Base-by-base conservation (phyloP, 139 green algal genomes). In the Tetraselmis striata region DNA sequence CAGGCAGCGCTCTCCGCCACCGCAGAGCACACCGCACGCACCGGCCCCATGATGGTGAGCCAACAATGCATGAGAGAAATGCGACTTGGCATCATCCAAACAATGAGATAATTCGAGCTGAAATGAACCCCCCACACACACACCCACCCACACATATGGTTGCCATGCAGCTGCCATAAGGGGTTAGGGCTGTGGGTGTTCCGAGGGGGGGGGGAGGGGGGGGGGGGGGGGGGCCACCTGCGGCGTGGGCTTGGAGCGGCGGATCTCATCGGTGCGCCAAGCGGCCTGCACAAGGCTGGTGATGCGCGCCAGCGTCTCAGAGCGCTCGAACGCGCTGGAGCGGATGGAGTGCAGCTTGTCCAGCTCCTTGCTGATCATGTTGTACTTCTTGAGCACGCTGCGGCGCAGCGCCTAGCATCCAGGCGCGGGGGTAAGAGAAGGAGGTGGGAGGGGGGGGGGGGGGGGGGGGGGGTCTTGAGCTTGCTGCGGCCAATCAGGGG, bases 241-340 rank as follows among this genome's bases (percentile, higher is more conserved):
- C 11, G 96, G 96, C 0, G 92, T 96, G 31, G 96, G 96, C 85
- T 95, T 94, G 79, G 86, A 85, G 29, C 96, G 83, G 25, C 96
- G 87, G 84, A 99, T 98, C 90, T 99, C 96, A 83, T 98, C 96
- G 1, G 96, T 99, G 59, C 95, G 86, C 96, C 96, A 99, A 2
- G 94, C 91, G 0, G 89, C 90, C 88, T 97, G 90, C 30, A 98
- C 86, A 30, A 91, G 87, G 79, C 1, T 85, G 84, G 74, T 89
- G 81, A 97, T 95, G 77, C 90, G 83, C 79, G 95, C 92, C 84
- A 96, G 87, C 45, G 79, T 83, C 87, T 96, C 92, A n/a, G 87
- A 67, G 81, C 90, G 91, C 88, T 97, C 94, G 83, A 95, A 95
- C 2, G 90, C 86, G 76, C 81, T 91, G 88, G 97, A 91, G 32